phyloP scores from a whole-genome alignment of 148 eudicot species.

The Salicornia ramosissima region DNA sequence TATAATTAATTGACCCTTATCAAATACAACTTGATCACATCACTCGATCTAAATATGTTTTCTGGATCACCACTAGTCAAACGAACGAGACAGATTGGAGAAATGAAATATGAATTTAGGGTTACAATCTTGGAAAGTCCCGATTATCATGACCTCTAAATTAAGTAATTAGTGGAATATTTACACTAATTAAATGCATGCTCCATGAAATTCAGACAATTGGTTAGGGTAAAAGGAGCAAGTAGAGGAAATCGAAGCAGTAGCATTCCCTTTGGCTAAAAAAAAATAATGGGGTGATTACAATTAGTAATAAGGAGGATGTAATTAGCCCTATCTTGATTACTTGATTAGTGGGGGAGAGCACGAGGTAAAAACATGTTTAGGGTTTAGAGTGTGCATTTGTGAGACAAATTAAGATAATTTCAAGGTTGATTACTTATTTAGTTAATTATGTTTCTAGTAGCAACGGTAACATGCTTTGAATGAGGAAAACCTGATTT shows the following conservation, averaged over 20 bases:
- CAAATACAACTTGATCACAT: too few species aligned
- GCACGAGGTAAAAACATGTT: constrained; percentile 26
- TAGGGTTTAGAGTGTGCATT: constrained; percentile 1
- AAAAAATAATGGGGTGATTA: background rate
- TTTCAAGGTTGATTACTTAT: too few species aligned
- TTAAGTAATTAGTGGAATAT: too few species aligned
- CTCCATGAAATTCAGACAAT: constrained; percentile 17
- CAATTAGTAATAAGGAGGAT: background rate
- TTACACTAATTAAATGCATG: too few species aligned
- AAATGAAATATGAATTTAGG: too few species aligned
- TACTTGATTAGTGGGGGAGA: constrained; percentile 14
- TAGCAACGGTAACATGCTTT: background rate
- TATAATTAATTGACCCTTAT: too few species aligned
- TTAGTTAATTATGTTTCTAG: background rate
- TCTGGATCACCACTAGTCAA: too few species aligned
- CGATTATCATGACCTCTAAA: too few species aligned
- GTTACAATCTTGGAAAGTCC: too few species aligned
- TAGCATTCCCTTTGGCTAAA: constrained; percentile 29
- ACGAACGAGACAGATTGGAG: too few species aligned
- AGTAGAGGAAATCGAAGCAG: constrained; percentile 23
- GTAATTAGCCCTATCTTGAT: constrained; percentile 6
- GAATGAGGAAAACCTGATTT: constrained; percentile 7
- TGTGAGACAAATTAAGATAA: too few species aligned
- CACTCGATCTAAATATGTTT: too few species aligned
- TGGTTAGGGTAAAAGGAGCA: background rate